phyloP scores from a whole-genome alignment of 2,329 filamentous ascomycete genomes.

The Zasmidium citrigriseum region DNA sequence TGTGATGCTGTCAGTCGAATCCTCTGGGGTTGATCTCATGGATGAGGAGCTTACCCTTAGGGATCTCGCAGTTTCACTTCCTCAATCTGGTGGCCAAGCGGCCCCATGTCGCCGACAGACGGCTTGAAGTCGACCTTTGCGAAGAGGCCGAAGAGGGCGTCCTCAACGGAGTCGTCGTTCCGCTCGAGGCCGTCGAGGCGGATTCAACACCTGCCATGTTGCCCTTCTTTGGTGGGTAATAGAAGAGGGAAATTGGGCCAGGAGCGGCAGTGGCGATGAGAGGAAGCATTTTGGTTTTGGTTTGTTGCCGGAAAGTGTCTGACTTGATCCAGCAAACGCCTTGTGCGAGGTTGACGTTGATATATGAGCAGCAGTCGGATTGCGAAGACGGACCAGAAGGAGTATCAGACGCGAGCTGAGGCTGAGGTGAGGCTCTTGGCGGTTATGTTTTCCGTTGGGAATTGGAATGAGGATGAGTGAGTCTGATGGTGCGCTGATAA shows the following conservation, averaged over 20 bases:
- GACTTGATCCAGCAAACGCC: background rate
- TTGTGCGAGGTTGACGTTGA: background rate
- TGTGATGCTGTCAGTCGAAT: too few relatives aligned
- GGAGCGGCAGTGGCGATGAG: background rate
- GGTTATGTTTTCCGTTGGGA: background rate
- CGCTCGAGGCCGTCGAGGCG: background rate
- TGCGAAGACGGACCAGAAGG: background rate
- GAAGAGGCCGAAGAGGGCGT: background rate
- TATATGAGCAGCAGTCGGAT: background rate
- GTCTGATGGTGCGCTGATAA: background rate
- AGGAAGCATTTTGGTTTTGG: background rate
- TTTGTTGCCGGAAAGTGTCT: background rate
- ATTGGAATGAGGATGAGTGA: background rate
- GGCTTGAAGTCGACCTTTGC: background rate
- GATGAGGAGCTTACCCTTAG: too few relatives aligned
- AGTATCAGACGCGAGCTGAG: background rate
- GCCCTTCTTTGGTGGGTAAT: background rate
- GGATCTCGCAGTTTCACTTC: background rate
- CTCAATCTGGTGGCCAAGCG: background rate
- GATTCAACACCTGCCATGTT: background rate
- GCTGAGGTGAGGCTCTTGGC: background rate
- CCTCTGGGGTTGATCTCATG: too few relatives aligned
- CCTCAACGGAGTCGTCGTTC: background rate
- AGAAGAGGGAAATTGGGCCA: background rate
- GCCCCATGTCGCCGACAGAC: background rate